These are phyloP conservation scores for Peniophora sp. DNA, from an alignment of 1,284 basidiomycete species.

Conservation along the genomic window DNA sequence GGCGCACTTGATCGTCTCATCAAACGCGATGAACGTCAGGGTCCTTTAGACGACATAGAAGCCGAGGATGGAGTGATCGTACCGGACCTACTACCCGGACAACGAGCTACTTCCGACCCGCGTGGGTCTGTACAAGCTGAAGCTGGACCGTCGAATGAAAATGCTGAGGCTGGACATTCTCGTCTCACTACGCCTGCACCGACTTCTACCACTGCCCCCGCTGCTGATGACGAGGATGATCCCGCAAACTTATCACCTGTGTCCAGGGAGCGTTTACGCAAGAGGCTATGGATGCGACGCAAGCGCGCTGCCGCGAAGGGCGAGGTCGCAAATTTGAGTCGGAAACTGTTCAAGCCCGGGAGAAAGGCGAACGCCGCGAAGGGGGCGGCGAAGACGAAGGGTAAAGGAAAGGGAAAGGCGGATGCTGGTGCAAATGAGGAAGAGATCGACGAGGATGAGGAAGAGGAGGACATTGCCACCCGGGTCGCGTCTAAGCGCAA, in stretches of 20 bases:
- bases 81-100: constrained; percentile 1
- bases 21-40: background rate
- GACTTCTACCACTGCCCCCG: constrained; percentile 3
- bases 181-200: background rate
- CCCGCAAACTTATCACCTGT: constrained; percentile 34
- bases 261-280: constrained; percentile 47
- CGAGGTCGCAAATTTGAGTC: constrained; percentile 20
- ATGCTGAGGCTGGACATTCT: background rate
- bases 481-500: too few species aligned
- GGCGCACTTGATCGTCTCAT: constrained; percentile 40
- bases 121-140: too few species aligned
- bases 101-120: too few species aligned
- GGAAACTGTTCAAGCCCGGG: constrained; percentile 36
- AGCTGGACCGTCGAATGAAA: too few species aligned
- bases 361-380: constrained; percentile 23
- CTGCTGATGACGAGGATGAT: constrained; percentile 6
- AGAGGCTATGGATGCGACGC: constrained; percentile 65
- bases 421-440: background rate
- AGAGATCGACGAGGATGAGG: background rate
- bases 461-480: background rate
- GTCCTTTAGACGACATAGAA: background rate
- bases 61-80: constrained; percentile 3
- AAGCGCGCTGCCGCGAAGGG: constrained; percentile 49
- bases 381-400: constrained; percentile 12
- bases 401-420: constrained; percentile 16